Evolutionary conservation across 495 filamentous ascomycete genomes (phyloP).

Genomic region (Aspergillus ostianus): DNA sequence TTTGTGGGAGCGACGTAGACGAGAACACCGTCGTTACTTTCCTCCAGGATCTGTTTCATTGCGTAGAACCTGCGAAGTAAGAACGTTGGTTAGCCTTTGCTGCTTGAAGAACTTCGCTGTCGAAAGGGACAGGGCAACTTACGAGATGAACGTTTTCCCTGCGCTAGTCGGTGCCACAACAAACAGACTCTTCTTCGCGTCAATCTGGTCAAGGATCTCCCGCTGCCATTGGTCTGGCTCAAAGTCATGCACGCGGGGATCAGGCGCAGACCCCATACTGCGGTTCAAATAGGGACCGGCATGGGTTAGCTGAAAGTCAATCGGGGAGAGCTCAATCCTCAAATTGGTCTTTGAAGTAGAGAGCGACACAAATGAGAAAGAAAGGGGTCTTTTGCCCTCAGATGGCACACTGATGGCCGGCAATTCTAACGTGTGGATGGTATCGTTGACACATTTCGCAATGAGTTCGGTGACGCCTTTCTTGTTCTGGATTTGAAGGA

Average conservation of each 20-base stretch:
- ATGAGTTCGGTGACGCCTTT: constrained; percentile 28
- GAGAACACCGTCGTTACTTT: constrained; percentile 63
- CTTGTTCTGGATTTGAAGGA: constrained; percentile 18
- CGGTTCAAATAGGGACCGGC: constrained; percentile 75
- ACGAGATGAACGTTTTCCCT: constrained; percentile 59
- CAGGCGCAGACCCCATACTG: constrained; percentile 63
- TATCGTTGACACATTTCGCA: constrained; percentile 19
- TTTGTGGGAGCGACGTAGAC: constrained; percentile 83
- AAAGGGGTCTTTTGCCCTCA: constrained; percentile 19
- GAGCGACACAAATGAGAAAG: constrained; percentile 34
- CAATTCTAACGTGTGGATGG: constrained; percentile 26
- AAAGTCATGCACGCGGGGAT: constrained; percentile 63
- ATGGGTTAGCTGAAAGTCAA: constrained; percentile 62
- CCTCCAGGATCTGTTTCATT: constrained; percentile 70
- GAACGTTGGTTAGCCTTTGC: no score
- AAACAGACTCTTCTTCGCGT: constrained; percentile 64
- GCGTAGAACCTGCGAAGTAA: constrained; percentile 59
- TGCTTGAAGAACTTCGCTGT: neutral
- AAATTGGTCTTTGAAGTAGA: constrained; percentile 14
- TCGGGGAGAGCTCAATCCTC: constrained; percentile 24
- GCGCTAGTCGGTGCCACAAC: constrained; percentile 77
- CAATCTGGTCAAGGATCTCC: constrained; percentile 69
- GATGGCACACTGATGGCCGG: constrained; percentile 14
- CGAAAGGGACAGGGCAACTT: constrained; percentile 8
- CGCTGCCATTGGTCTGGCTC: constrained; percentile 75